These are phyloP conservation scores for Skeletonema potamos DNA, from an alignment of 108 stramenopile genomes.

Conservation along the genomic window DNA sequence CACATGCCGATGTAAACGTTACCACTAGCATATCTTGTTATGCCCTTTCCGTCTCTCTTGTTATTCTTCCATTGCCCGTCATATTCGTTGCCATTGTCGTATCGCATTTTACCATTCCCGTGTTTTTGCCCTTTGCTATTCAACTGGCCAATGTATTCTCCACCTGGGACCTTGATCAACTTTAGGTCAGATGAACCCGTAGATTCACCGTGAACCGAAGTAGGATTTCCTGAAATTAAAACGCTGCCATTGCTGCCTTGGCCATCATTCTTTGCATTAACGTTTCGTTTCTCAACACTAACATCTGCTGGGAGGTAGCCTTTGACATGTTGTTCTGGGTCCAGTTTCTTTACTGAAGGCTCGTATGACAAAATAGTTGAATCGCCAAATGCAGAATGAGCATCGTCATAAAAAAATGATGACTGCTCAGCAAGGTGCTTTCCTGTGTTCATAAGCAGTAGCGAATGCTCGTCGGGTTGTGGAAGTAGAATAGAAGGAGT, in stretches of 20 bases:
- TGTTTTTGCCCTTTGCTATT: slow-evolving; percentile 16
- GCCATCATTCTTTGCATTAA: background rate
- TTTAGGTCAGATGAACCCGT: background rate
- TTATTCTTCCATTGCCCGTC: slow-evolving; percentile 36
- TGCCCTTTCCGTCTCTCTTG: slow-evolving; percentile 46
- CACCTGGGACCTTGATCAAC: slow-evolving; percentile 28
- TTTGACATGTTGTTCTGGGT: slow-evolving; percentile 13
- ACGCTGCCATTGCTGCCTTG: background rate
- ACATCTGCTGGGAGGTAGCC: background rate
- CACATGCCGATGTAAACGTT: slow-evolving; percentile 6
- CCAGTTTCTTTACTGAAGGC: slow-evolving; percentile 5
- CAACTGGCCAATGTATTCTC: slow-evolving; percentile 28
- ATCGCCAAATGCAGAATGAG: slow-evolving; percentile 8
- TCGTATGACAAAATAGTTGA: slow-evolving; percentile 16
- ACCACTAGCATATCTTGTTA: slow-evolving; percentile 14
- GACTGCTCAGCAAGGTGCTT: background rate
- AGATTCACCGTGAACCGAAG: background rate
- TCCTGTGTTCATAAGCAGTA: background rate
- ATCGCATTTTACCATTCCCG: slow-evolving; percentile 26
- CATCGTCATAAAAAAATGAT: background rate
- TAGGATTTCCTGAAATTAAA: background rate
- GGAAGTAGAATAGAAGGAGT: background rate
- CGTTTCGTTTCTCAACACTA: background rate
- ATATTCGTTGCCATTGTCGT: slow-evolving; percentile 35
- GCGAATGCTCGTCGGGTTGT: background rate